A percentile compares a stretch with the other conserved stretches of the same genome.
Evolutionary conservation across 2,329 filamentous ascomycete genomes (phyloP).

Genomic region (Penicillium polonicum): DNA sequence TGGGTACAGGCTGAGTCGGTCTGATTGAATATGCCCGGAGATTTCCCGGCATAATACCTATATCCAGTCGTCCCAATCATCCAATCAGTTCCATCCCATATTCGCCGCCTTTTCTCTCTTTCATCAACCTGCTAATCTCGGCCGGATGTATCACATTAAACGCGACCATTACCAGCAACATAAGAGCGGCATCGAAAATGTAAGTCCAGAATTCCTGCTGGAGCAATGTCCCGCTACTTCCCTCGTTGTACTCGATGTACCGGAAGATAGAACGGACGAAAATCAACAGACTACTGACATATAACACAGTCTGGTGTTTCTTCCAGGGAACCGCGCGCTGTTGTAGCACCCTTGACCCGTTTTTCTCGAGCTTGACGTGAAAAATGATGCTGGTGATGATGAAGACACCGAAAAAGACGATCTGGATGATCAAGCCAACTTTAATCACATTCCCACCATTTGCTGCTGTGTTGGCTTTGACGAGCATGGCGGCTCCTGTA

Average conservation of each 20-base stretch:
- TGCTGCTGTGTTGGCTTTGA: not conserved
- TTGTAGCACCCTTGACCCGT: not conserved
- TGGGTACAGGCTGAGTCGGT: not conserved
- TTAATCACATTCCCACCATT: not conserved
- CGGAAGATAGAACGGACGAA: not conserved
- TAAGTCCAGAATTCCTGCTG: not conserved
- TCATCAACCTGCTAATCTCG: not conserved
- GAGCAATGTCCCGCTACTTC: not conserved
- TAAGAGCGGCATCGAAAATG: not conserved
- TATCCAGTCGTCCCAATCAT: not conserved
- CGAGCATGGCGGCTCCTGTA: not conserved
- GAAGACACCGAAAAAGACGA: not conserved
- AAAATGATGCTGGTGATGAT: not conserved
- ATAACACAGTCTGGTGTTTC: not conserved
- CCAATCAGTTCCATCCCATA: not conserved
- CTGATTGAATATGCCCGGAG: not conserved
- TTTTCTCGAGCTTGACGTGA: not conserved
- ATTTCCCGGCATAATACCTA: not conserved
- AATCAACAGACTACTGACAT: not conserved
- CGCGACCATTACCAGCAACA: not conserved
- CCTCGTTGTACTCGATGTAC: slow-evolving; percentile 1
- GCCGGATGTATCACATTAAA: not conserved
- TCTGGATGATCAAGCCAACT: not conserved
- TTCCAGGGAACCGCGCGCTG: not conserved
- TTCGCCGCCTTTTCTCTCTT: not conserved